phyloP scores from a whole-genome alignment of 2,329 filamentous ascomycete species.

The Curvularia spicifera region DNA sequence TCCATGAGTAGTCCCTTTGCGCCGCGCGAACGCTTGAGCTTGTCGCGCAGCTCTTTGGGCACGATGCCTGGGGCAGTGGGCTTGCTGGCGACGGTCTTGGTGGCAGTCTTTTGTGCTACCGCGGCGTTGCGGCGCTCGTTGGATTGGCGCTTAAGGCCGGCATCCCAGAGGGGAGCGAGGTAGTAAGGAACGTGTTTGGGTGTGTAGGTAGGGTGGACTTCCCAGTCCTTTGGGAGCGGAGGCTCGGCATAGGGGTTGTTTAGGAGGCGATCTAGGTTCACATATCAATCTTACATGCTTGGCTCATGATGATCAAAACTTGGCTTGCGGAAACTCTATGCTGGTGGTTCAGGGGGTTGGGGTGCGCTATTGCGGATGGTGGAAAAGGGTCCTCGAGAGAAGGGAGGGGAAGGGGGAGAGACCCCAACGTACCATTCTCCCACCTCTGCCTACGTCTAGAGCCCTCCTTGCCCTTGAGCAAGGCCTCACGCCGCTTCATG shows the following conservation, averaged over 20 bases:
- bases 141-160: constrained; percentile 54
- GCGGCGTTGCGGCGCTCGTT: constrained; percentile 51
- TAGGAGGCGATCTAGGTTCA: constrained; percentile 74
- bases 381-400: constrained; percentile 17
- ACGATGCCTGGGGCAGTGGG: constrained; percentile 61
- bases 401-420: constrained; percentile 9
- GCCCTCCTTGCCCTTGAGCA: constrained; percentile 90
- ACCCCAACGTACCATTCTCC: constrained; percentile 77
- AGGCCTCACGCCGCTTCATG: constrained; percentile 70
- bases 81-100: constrained; percentile 48
- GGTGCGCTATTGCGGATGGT: not conserved
- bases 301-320: not conserved
- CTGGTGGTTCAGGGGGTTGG: not conserved
- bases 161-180: constrained; percentile 84
- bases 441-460: constrained; percentile 84
- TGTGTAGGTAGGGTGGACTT: constrained; percentile 79
- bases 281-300: constrained; percentile 11
- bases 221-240: constrained; percentile 82
- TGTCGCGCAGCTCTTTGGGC: constrained; percentile 79
- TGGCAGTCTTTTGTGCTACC: constrained; percentile 42
- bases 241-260: constrained; percentile 86
- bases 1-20: constrained; percentile 81
- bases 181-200: constrained; percentile 84
- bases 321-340: not conserved
- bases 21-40: constrained; percentile 78